A percentile compares a stretch with the other conserved stretches of the same genome.
These are phyloP conservation scores for Cynara cardunculus DNA, from an alignment of 129 eudicot genomes.

Conservation along the genomic window DNA sequence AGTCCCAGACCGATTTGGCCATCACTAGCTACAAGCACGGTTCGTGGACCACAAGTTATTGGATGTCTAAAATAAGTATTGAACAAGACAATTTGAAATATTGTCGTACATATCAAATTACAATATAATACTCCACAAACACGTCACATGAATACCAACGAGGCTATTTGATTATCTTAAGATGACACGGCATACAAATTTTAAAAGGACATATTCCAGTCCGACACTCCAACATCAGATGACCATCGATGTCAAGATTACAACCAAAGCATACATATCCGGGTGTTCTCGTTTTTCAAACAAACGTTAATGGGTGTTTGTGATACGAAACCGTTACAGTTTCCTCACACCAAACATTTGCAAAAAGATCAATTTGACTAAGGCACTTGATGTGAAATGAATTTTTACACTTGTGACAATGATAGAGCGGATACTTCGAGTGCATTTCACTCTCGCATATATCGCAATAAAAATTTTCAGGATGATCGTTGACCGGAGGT, in stretches of 20 bases:
- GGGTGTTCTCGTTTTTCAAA: neutral
- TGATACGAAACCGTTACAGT: neutral
- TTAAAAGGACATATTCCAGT: neutral
- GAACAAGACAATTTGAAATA: no score
- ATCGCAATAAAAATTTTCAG: neutral
- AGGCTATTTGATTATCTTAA: no score
- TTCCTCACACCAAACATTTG: neutral
- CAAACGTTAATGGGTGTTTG: neutral
- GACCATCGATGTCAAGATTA: conserved; percentile 1
- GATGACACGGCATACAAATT: no score
- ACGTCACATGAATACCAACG: no score
- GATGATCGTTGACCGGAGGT: neutral
- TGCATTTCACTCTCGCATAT: conserved; percentile 1
- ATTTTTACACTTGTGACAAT: conserved; percentile 6
- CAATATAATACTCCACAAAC: no score
- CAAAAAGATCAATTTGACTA: neutral
- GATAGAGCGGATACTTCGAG: neutral
- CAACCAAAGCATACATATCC: neutral
- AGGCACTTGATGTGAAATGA: conserved; percentile 1
- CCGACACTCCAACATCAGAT: conserved; percentile 1
- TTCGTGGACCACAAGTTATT: no score
- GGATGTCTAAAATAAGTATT: no score
- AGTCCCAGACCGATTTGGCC: no score
- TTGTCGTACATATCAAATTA: no score
- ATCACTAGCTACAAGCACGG: no score